Percentiles rank a stretch among this genome's conserved stretches.
phyloP scores from a whole-genome alignment of 2,329 filamentous ascomycete species.

The Phialemonium atrogriseum region DNA sequence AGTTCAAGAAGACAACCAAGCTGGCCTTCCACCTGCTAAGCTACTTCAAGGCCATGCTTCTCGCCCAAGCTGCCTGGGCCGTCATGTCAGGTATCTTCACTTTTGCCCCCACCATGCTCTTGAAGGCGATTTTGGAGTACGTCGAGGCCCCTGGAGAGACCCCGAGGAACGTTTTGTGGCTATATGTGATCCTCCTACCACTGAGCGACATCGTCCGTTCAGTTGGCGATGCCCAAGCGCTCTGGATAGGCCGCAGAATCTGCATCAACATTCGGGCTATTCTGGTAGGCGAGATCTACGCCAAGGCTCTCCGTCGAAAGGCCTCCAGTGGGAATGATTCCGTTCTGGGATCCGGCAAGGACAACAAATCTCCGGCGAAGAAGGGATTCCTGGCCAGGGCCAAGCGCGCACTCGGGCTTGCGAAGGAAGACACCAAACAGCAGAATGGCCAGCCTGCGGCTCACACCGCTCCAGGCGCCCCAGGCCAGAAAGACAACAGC shows the following conservation, averaged over 20 bases:
- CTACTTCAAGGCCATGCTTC: constrained; percentile 71
- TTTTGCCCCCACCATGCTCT: constrained; percentile 82
- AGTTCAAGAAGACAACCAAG: constrained; percentile 71
- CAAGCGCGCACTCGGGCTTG: constrained; percentile 51
- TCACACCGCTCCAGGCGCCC: constrained; percentile 25
- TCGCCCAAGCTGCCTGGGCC: constrained; percentile 75
- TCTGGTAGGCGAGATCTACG: constrained; percentile 95
- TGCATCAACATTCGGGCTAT: constrained; percentile 90
- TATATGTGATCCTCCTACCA: constrained; percentile 87
- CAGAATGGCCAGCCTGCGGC: constrained; percentile 26
- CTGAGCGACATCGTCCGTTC: constrained; percentile 75
- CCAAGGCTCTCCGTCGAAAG: constrained; percentile 87
- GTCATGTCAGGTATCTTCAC: constrained; percentile 73
- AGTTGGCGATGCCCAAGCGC: constrained; percentile 72
- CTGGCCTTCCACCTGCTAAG: constrained; percentile 73
- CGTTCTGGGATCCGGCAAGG: constrained; percentile 52
- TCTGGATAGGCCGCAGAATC: constrained; percentile 91
- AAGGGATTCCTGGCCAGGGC: constrained; percentile 38
- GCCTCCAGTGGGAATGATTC: constrained; percentile 72
- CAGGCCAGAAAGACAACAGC: constrained; percentile 27
- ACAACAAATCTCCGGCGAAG: constrained; percentile 27
- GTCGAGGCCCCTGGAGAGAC: constrained; percentile 73
- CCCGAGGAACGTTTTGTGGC: constrained; percentile 84
- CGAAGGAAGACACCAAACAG: constrained; percentile 42
- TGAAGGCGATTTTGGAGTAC: constrained; percentile 88